Percentiles rank a stretch among this genome's conserved stretches.
Conservation (phyloP, 2,329 filamentous ascomycete genomes). For the Paraphoma sp. region DNA sequence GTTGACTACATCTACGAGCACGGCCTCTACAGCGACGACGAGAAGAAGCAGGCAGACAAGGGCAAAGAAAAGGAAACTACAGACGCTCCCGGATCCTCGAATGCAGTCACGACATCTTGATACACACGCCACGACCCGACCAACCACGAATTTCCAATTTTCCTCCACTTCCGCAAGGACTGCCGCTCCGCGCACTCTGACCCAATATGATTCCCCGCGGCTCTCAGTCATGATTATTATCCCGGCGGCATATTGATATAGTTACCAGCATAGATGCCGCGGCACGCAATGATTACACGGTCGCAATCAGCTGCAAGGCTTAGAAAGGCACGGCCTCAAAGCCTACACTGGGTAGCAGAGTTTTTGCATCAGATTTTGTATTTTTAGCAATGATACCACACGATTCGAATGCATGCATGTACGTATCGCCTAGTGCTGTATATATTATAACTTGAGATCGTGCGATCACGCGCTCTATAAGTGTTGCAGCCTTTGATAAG, state of each 20-base stretch:
- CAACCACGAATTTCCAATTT: not conserved
- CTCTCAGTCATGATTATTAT: slow-evolving; percentile 3
- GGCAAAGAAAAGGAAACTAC: slow-evolving; percentile 38
- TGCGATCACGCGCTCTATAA: too few species aligned
- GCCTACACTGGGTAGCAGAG: slow-evolving; percentile 26
- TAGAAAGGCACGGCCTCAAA: slow-evolving; percentile 16
- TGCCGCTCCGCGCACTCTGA: slow-evolving; percentile 16
- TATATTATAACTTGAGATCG: slow-evolving; percentile 1
- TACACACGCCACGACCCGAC: not conserved
- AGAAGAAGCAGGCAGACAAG: slow-evolving; percentile 44
- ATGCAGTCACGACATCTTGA: slow-evolving; percentile 23
- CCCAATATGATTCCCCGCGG: not conserved
- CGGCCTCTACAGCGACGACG: slow-evolving; percentile 47
- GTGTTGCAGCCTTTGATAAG: too few species aligned
- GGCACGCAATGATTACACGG: slow-evolving; percentile 7
- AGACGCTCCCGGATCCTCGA: slow-evolving; percentile 32
- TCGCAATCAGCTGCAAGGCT: slow-evolving; percentile 5
- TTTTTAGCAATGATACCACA: slow-evolving; percentile 40
- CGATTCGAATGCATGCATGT: slow-evolving; percentile 26
- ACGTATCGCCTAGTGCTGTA: not conserved
- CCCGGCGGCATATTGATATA: slow-evolving; percentile 8
- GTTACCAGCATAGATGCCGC: slow-evolving; percentile 6
- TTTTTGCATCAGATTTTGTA: slow-evolving; percentile 8
- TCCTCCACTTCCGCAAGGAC: slow-evolving; percentile 24
- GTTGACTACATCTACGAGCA: slow-evolving; percentile 51